These are phyloP conservation scores for Hydnomerulius pinastri DNA, from an alignment of 768 basidiomycete species.

Conservation along the genomic window DNA sequence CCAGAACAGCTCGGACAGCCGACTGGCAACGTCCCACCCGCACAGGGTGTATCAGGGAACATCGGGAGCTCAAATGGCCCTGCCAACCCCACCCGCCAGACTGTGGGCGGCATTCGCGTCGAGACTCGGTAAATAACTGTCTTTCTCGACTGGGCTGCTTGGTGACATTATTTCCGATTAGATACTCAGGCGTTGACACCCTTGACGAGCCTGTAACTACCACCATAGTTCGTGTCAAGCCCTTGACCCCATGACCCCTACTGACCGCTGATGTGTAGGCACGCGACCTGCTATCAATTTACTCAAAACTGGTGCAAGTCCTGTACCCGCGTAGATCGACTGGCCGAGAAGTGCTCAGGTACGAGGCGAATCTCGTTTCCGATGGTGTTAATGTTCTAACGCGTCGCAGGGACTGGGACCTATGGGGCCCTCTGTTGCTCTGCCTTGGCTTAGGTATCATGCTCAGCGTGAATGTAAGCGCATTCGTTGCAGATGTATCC, in stretches of 20 bases:
- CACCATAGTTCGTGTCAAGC: constrained; percentile 72
- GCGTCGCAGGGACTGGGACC: constrained; percentile 84
- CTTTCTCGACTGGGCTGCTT: not conserved
- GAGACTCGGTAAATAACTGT: constrained; percentile 72
- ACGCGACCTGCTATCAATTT: constrained; percentile 88
- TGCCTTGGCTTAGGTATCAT: constrained; percentile 80
- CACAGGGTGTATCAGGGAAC: constrained; percentile 62
- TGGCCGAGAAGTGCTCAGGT: constrained; percentile 83
- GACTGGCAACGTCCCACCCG: constrained; percentile 30
- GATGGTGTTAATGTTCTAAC: constrained; percentile 3
- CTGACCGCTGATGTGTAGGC: constrained; percentile 48
- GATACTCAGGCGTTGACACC: constrained; percentile 84
- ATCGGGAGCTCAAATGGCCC: constrained; percentile 57
- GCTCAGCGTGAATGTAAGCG: constrained; percentile 77
- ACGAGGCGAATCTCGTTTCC: constrained; percentile 12
- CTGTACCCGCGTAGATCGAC: constrained; percentile 79
- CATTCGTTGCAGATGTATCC: not conserved
- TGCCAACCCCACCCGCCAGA: constrained; percentile 54
- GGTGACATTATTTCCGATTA: not conserved
- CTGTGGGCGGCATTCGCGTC: constrained; percentile 81
- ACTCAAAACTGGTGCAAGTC: constrained; percentile 91
- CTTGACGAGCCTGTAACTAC: constrained; percentile 88
- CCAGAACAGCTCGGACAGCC: constrained; percentile 52
- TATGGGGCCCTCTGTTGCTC: constrained; percentile 93
- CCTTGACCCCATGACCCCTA: constrained; percentile 2